Conservation (phyloP, 2,329 filamentous ascomycete species). For the Fusarium xylarioides region DNA sequence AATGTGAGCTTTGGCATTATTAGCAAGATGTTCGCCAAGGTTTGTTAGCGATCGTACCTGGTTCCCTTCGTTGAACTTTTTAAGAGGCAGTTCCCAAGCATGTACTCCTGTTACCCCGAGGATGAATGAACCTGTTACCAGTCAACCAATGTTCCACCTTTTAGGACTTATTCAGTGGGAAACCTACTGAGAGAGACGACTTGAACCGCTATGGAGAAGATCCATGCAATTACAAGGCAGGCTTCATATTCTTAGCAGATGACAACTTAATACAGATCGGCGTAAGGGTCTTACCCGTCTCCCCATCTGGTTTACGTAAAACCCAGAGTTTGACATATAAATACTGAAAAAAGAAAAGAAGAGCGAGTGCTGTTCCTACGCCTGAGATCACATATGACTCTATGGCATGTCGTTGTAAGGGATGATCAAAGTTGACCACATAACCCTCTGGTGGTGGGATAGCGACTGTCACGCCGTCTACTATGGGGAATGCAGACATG, state of each 20-base stretch:
- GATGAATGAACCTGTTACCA: conserved; percentile 13
- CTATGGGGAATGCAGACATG: conserved; percentile 26
- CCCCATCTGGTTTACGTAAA: conserved; percentile 30
- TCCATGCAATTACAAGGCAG: conserved; percentile 32
- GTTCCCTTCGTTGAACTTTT: conserved; percentile 25
- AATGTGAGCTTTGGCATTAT: conserved; percentile 32
- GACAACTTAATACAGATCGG: background rate
- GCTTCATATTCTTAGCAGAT: conserved; percentile 13
- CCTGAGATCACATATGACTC: conserved; percentile 31
- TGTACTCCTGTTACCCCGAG: conserved; percentile 41
- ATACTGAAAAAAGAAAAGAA: conserved; percentile 38
- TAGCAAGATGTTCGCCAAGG: background rate
- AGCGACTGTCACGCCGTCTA: conserved; percentile 32
- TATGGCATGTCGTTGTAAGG: conserved; percentile 35
- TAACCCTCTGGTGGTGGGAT: conserved; percentile 45
- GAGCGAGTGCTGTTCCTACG: conserved; percentile 30
- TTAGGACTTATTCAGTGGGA: accelerated
- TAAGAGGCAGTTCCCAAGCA: conserved; percentile 44
- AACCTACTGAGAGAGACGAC: conserved; percentile 27
- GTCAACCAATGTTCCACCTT: background rate
- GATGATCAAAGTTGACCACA: conserved; percentile 47
- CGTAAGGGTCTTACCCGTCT: conserved; percentile 25
- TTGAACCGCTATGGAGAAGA: conserved; percentile 35
- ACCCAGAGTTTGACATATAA: conserved; percentile 40
- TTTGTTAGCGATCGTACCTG: background rate